These are phyloP conservation scores for Phytophthora lateralis DNA, from an alignment of 352 stramenopile genomes.

Conservation along the genomic window DNA sequence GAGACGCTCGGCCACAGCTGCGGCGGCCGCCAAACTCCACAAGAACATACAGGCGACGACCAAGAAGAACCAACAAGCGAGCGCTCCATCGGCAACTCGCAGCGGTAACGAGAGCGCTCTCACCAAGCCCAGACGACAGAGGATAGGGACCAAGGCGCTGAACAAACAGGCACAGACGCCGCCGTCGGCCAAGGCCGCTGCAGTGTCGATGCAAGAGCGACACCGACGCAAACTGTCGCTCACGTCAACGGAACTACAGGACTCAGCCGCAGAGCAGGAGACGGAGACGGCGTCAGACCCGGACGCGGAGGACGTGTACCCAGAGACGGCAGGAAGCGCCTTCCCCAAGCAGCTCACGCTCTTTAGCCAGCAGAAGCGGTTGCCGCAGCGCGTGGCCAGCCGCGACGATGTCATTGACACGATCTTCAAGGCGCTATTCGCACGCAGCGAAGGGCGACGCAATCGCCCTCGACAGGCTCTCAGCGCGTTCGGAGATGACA, in stretches of 20 bases:
- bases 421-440: slow-evolving; percentile 79
- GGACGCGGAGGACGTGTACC: slow-evolving; percentile 69
- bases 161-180: slow-evolving; percentile 24
- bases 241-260: slow-evolving; percentile 25
- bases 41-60: slow-evolving; percentile 26
- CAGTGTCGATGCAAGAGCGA: slow-evolving; percentile 22
- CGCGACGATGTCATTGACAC: slow-evolving; percentile 85
- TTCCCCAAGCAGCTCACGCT: slow-evolving; percentile 77
- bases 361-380: slow-evolving; percentile 81
- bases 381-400: slow-evolving; percentile 74
- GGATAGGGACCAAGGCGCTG: slow-evolving; percentile 58
- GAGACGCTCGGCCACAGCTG: slow-evolving; percentile 17
- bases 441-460: slow-evolving; percentile 37
- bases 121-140: slow-evolving; percentile 51
- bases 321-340: slow-evolving; percentile 54
- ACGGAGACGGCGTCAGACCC: slow-evolving; percentile 30
- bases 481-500: slow-evolving; percentile 76
- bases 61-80: slow-evolving; percentile 24
- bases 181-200: slow-evolving; percentile 17
- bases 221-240: slow-evolving; percentile 49
- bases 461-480: slow-evolving; percentile 40
- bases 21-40: slow-evolving; percentile 25
- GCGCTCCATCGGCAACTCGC: slow-evolving; percentile 7
- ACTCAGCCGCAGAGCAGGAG: slow-evolving; percentile 2
- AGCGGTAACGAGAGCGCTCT: slow-evolving; percentile 16